phyloP scores from a whole-genome alignment of 257 asterid species.

The Penstemon newberryi region DNA sequence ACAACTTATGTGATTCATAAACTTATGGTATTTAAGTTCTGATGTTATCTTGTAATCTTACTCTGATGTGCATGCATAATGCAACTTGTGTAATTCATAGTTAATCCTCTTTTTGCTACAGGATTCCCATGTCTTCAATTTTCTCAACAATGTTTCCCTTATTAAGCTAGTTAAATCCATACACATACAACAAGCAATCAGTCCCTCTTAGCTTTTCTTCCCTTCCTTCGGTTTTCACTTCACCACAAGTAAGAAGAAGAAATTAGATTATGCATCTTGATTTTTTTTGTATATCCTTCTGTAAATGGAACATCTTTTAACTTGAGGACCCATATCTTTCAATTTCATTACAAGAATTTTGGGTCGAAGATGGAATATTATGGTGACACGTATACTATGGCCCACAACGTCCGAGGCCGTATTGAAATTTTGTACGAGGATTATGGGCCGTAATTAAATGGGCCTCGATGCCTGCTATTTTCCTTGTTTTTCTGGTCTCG shows the following conservation, averaged over 20 bases:
- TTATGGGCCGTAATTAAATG: conserved; percentile 38
- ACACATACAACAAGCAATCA: conserved; percentile 69
- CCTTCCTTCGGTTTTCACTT: conserved; percentile 78
- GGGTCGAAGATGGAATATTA: conserved; percentile 47
- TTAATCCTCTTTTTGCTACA: conserved; percentile 40
- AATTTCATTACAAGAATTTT: conserved; percentile 43
- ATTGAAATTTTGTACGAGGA: neutral
- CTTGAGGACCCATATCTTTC: conserved; percentile 42
- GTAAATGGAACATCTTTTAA: no score
- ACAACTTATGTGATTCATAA: neutral
- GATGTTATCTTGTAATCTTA: conserved; percentile 1
- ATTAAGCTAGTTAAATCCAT: conserved; percentile 72
- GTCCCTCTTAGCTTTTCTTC: conserved; percentile 71
- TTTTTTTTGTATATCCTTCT: no score
- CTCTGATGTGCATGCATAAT: conserved; percentile 11
- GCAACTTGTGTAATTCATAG: no score
- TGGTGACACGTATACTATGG: conserved; percentile 39
- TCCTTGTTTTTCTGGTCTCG: conserved; percentile 33
- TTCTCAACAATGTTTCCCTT: conserved; percentile 89
- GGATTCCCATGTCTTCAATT: conserved; percentile 93
- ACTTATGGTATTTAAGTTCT: conserved; percentile 10
- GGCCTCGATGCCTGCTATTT: conserved; percentile 39
- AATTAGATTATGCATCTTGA: no score
- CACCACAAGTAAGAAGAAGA: no score
- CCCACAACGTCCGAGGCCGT: conserved; percentile 42